Conservation (phyloP, 2,329 filamentous ascomycete genomes). For the Alternaria burnsii region DNA sequence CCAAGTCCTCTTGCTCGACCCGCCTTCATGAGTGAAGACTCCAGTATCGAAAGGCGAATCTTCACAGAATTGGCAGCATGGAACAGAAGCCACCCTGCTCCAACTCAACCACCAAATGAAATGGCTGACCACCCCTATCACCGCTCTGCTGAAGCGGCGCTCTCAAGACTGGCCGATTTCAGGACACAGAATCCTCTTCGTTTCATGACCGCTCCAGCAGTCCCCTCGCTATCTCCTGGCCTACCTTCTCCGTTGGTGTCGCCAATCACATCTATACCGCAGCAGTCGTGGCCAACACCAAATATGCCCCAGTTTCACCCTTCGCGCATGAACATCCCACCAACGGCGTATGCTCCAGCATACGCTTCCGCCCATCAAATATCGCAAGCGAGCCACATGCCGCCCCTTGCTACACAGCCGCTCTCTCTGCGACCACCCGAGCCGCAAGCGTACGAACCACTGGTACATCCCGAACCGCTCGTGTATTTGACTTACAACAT, state of each 20-base stretch:
- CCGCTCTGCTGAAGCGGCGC: not conserved
- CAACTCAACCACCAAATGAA: not conserved
- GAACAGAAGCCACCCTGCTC: not conserved
- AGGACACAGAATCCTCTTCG: not conserved
- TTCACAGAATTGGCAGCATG: not conserved
- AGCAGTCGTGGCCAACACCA: not conserved
- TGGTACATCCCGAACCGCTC: not conserved
- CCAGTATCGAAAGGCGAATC: not conserved
- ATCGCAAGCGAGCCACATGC: not conserved
- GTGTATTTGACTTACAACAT: constrained; percentile 3
- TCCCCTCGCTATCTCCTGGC: not conserved
- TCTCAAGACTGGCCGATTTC: not conserved
- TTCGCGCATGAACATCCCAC: not conserved
- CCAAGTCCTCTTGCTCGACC: too few species aligned
- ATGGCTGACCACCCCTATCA: not conserved
- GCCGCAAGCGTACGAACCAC: not conserved
- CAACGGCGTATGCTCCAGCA: not conserved
- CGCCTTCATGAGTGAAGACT: not conserved
- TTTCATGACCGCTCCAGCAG: not conserved
- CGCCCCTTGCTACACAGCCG: not conserved
- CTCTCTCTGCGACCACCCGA: not conserved
- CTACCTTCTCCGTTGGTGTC: not conserved
- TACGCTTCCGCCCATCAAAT: not conserved
- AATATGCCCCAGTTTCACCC: not conserved
- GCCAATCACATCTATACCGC: not conserved